phyloP scores from a whole-genome alignment of 2,329 filamentous ascomycete genomes.

The Arthroderma uncinatum region DNA sequence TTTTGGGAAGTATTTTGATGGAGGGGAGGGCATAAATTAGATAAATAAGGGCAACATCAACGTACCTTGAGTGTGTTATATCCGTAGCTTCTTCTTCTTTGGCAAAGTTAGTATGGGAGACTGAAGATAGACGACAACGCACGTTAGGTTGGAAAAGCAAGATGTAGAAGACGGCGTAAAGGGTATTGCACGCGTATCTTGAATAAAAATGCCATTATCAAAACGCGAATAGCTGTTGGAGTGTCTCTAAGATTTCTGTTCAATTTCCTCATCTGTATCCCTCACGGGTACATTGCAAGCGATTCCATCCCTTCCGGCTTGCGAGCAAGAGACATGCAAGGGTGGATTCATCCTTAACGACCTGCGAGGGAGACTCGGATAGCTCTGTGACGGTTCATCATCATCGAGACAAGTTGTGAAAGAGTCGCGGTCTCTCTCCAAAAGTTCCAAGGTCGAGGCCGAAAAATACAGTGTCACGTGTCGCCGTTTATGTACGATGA shows the following conservation, averaged over 20 bases:
- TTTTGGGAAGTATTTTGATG: neutral
- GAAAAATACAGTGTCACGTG: slow-evolving; percentile 3
- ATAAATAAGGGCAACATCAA: neutral
- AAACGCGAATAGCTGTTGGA: neutral
- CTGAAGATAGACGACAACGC: neutral
- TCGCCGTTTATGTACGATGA: neutral
- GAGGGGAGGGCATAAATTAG: neutral
- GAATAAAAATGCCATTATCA: neutral
- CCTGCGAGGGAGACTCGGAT: slow-evolving; percentile 31
- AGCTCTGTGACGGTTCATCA: slow-evolving; percentile 24
- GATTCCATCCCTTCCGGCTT: slow-evolving; percentile 29
- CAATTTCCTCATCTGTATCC: slow-evolving; percentile 30
- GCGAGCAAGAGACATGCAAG: slow-evolving; percentile 16
- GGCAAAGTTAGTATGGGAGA: neutral
- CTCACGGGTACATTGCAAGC: slow-evolving; percentile 12
- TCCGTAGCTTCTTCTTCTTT: no score
- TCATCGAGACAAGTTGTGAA: slow-evolving; percentile 27
- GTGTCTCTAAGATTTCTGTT: slow-evolving; percentile 40
- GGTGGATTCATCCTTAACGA: slow-evolving; percentile 25
- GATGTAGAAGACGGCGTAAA: no score
- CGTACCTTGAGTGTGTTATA: neutral
- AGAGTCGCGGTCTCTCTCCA: neutral
- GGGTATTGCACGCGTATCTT: no score
- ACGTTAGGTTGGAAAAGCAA: no score
- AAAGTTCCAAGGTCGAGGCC: no score